These are phyloP conservation scores for Hebeloma cylindrosporum DNA, from an alignment of 768 basidiomycete species.

Conservation along the genomic window DNA sequence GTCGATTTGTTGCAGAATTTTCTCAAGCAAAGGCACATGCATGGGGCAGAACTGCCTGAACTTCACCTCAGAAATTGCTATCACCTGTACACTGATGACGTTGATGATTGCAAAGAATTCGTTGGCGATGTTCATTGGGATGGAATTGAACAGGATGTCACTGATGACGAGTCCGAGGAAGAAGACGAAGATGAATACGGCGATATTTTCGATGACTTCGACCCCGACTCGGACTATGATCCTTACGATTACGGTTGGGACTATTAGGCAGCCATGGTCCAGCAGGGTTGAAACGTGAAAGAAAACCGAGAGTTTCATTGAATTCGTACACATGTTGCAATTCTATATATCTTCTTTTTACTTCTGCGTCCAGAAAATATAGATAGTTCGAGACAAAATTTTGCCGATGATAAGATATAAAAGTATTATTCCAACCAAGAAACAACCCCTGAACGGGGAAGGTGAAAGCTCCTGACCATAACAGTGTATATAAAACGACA, in stretches of 20 bases:
- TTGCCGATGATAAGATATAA: too few species aligned
- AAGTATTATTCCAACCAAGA: too few species aligned
- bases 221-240: neutral
- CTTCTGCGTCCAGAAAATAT: too few species aligned
- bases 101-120: constrained; percentile 27
- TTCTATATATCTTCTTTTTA: too few species aligned
- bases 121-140: constrained; percentile 38
- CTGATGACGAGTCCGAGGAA: constrained; percentile 19
- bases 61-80: constrained; percentile 30
- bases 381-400: too few species aligned
- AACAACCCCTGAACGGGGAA: too few species aligned
- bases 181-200: constrained; percentile 8
- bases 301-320: too few species aligned
- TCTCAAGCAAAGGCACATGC: constrained; percentile 33
- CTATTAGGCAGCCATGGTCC: constrained; percentile 12
- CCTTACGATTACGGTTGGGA: constrained; percentile 1
- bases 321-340: too few species aligned
- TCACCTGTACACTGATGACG: constrained; percentile 18
- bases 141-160: constrained; percentile 24
- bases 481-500: too few species aligned
- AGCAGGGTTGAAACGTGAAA: too few species aligned
- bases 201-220: constrained; percentile 1
- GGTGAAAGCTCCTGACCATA: too few species aligned
- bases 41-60: constrained; percentile 28
- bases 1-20: constrained; percentile 16